A percentile compares a stretch with the other conserved stretches of the same genome.
Conservation (phyloP, 495 filamentous ascomycete genomes). For the Melanomma pulvis-pyrius region DNA sequence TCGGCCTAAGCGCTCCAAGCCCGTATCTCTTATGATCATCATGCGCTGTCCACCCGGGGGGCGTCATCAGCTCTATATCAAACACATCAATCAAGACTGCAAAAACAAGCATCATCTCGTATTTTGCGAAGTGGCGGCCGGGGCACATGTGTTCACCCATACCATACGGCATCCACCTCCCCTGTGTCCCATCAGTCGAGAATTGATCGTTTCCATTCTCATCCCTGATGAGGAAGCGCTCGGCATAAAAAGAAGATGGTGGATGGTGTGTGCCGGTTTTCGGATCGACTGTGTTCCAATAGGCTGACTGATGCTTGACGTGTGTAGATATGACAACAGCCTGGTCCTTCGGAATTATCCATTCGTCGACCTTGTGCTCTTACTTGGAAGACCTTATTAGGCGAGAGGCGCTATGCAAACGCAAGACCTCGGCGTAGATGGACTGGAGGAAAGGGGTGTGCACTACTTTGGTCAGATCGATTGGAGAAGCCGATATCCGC, state of each 20-base stretch:
- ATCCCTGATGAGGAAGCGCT: too few species aligned
- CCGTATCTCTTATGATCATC: background rate
- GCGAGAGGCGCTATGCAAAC: background rate
- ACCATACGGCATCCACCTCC: slow-evolving; percentile 18
- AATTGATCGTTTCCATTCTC: too few species aligned
- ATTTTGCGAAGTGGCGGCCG: slow-evolving; percentile 28
- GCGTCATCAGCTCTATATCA: slow-evolving; percentile 15
- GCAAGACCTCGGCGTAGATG: slow-evolving; percentile 8
- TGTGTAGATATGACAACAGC: slow-evolving; percentile 1
- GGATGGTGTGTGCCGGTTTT: too few species aligned
- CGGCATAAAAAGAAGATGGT: too few species aligned
- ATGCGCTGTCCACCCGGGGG: background rate
- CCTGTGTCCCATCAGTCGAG: background rate
- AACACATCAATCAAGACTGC: slow-evolving; percentile 12
- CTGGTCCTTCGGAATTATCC: background rate
- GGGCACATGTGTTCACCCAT: slow-evolving; percentile 21
- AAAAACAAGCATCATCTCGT: slow-evolving; percentile 19
- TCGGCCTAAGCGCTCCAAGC: background rate
- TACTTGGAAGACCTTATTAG: background rate
- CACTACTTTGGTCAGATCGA: too few species aligned
- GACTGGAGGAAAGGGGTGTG: slow-evolving; percentile 11
- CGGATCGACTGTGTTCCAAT: too few species aligned
- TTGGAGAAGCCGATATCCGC: background rate
- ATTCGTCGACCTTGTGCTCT: background rate
- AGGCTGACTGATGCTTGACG: background rate